Evolutionary conservation across 257 asterid species (phyloP).

Genomic region (Gentiana straminea): DNA sequence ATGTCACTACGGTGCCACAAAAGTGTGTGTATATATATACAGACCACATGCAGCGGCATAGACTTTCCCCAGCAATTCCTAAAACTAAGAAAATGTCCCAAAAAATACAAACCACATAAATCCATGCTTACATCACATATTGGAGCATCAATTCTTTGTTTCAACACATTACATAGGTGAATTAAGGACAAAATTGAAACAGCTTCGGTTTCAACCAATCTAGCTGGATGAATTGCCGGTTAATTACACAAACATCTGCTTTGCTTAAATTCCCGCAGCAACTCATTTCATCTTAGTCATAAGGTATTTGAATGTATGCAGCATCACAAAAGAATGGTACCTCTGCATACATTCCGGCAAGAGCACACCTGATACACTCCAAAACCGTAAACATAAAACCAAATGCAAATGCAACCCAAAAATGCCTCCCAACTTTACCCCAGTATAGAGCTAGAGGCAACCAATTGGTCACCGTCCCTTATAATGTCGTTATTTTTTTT

Average conservation of each 20-base stretch:
- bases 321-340: constrained; percentile 86
- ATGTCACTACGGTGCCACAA: too few relatives aligned
- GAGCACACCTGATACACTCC: constrained; percentile 72
- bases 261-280: too few relatives aligned
- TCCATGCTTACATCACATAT: too few relatives aligned
- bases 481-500: not conserved
- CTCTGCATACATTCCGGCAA: constrained; percentile 85
- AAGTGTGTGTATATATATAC: too few relatives aligned
- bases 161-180: too few relatives aligned
- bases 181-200: too few relatives aligned
- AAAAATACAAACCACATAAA: too few relatives aligned
- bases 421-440: constrained; percentile 91
- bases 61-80: too few relatives aligned
- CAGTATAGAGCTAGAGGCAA: constrained; percentile 63
- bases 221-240: not conserved
- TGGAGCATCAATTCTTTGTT: too few relatives aligned
- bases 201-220: not conserved
- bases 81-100: too few relatives aligned
- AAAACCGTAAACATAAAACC: constrained; percentile 72
- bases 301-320: constrained; percentile 85
- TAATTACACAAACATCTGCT: too few relatives aligned
- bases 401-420: constrained; percentile 64
- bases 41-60: too few relatives aligned
- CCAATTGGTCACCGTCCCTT: constrained; percentile 78
- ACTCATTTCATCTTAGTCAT: constrained; percentile 28